Conservation (phyloP, 2,329 filamentous ascomycete genomes). For the Alternaria metachromatica region DNA sequence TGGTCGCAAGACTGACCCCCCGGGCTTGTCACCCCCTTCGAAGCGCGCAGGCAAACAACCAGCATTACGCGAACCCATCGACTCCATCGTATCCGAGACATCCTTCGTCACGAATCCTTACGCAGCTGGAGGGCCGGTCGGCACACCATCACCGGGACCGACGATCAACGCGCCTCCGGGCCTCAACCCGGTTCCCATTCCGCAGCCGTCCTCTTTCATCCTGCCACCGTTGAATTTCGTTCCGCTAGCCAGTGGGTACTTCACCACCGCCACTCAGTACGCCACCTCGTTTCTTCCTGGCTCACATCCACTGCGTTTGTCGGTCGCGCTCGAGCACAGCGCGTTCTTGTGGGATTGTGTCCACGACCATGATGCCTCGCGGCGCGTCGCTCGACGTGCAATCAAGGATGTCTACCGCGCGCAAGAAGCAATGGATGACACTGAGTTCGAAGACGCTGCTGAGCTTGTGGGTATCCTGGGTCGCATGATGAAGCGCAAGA, state of each 20-base stretch:
- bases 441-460: constrained; percentile 91
- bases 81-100: constrained; percentile 57
- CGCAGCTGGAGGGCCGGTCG: constrained; percentile 47
- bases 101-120: constrained; percentile 61
- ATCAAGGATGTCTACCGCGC: constrained; percentile 92
- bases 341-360: constrained; percentile 94
- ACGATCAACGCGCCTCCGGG: constrained; percentile 54
- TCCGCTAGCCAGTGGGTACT: constrained; percentile 79
- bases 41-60: constrained; percentile 47
- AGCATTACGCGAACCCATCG: constrained; percentile 56
- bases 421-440: constrained; percentile 90
- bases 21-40: constrained; percentile 37
- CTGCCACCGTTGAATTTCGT: constrained; percentile 82
- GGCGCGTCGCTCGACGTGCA: constrained; percentile 78
- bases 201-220: constrained; percentile 71
- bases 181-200: constrained; percentile 50
- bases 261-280: constrained; percentile 76
- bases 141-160: constrained; percentile 51
- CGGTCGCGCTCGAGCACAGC: constrained; percentile 88
- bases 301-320: constrained; percentile 86
- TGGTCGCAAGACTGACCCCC: constrained; percentile 30
- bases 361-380: constrained; percentile 78
- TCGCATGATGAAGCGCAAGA: constrained; percentile 80
- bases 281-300: constrained; percentile 81
- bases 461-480: constrained; percentile 85